Percentiles rank a stretch among this genome's conserved stretches.
Conservation (phyloP, 2,329 filamentous ascomycete genomes). For the Scedosporium aurantiacum region DNA sequence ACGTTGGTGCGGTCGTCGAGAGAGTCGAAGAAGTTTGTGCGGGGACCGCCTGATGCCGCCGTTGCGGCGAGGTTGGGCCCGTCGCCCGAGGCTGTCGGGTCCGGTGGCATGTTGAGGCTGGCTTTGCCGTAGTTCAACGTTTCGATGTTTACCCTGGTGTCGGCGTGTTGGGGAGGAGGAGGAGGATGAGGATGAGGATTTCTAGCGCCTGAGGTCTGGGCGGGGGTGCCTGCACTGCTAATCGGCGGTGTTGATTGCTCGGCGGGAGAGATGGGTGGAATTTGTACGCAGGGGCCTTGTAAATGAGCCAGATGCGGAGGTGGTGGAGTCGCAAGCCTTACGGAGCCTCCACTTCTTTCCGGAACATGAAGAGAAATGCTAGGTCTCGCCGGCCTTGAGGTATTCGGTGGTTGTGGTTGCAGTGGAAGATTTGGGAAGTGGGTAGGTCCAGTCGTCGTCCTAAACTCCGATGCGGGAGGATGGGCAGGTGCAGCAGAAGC, state of each 20-base stretch:
- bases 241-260: neutral
- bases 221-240: neutral
- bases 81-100: neutral
- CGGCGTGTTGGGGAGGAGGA: neutral
- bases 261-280: neutral
- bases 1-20: slow-evolving; percentile 40
- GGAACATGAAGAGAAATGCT: slow-evolving; percentile 30
- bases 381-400: slow-evolving; percentile 18
- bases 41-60: neutral
- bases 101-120: neutral
- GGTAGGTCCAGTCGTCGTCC: neutral
- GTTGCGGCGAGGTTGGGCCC: slow-evolving; percentile 6
- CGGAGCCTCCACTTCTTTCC: slow-evolving; percentile 45
- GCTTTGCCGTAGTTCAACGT: neutral
- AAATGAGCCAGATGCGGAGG: slow-evolving; percentile 20
- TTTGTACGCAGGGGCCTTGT: neutral
- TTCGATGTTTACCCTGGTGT: neutral
- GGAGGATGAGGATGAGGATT: neutral
- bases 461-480: neutral
- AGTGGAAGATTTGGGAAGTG: neutral
- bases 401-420: slow-evolving; percentile 10
- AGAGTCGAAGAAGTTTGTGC: slow-evolving; percentile 6
- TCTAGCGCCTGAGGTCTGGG: neutral
- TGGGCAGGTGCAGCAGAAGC: neutral
- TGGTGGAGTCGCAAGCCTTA: slow-evolving; percentile 50